Evolutionary conservation across 1,284 basidiomycete species (phyloP), one percentile per base, ranked within the genome.

Genomic region (Papiliotrema fonsecae): DNA sequence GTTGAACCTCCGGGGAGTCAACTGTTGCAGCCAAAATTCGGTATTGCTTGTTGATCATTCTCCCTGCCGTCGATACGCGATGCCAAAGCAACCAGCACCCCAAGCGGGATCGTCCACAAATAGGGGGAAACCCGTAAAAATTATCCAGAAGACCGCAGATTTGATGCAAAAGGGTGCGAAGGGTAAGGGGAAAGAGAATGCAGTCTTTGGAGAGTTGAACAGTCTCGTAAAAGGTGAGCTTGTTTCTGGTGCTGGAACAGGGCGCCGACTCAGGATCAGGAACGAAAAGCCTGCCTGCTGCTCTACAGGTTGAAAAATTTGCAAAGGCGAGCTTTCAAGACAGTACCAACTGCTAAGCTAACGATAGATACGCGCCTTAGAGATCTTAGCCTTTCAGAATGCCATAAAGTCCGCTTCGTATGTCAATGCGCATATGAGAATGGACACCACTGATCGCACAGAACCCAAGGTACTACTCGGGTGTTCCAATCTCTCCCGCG

Each of bases 401-500:
- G 84, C 88, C 0, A 92, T 94, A 77, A 82, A 86, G 69, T 78
- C 77, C 35, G 84, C 88, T 34, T 80, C 82, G 90, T 85, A 60
- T 47, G 77, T 57, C 9, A 3, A 16, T 18, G 34, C 25, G 26
- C n/a, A 6, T 26, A 3, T 26, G 9, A 22, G 38, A 2, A 14
- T 26, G 35, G 18, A 14, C 4, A 37, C 9, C 5, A 5, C 27
- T 22, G 32, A 35, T 42, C 25, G 49, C 55, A 41, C 59, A 40
- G 24, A 6, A 35, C 58, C 71, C 81, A 79, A 53, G 81, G 83
- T 22, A 87, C 84, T 0, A 83, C 87, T 52, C 78, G 92, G 49
- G 88, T 84, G 1, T 97, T 92, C 82, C 92, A 97, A 70, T 83
- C 86, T 14, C 78, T 96, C 9, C 92, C 92, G 10, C 79, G 92